Conservation (phyloP, 345 rosid species). For the Eucalyptus rudis region DNA sequence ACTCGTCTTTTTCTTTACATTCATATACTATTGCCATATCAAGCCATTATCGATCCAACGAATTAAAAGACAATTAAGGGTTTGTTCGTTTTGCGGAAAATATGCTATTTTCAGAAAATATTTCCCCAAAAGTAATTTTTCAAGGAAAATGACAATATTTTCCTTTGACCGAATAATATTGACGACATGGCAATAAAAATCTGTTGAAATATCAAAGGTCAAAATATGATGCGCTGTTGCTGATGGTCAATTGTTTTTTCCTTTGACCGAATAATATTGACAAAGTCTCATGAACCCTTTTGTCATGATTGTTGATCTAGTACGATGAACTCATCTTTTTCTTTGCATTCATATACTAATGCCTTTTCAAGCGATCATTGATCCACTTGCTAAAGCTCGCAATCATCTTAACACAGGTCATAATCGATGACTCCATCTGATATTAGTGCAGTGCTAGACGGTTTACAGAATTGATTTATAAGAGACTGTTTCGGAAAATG, state of each 20-base stretch:
- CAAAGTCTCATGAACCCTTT: not conserved
- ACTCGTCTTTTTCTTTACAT: too few species aligned
- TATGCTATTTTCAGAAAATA: fast-evolving
- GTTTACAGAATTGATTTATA: too few species aligned
- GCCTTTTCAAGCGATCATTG: too few species aligned
- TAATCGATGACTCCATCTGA: too few species aligned
- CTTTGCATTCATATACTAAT: not conserved
- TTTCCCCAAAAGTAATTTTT: fast-evolving
- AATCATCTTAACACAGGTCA: too few species aligned
- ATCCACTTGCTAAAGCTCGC: too few species aligned
- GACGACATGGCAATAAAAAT: not conserved
- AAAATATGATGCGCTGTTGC: not conserved
- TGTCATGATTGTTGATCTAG: not conserved
- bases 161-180: too few species aligned
- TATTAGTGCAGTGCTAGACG: fast-evolving
- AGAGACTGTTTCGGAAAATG: too few species aligned
- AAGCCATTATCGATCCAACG: too few species aligned
- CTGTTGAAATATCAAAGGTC: not conserved
- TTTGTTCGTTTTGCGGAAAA: fast-evolving
- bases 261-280: not conserved
- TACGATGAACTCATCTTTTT: not conserved
- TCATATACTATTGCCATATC: too few species aligned
- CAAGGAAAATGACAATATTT: too few species aligned
- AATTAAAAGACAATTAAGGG: too few species aligned
- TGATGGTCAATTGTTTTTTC: not conserved